A percentile compares a stretch with the other conserved stretches of the same genome.
Conservation (phyloP, 176 grass and related monocot genomes). For the Puya raimondii region DNA sequence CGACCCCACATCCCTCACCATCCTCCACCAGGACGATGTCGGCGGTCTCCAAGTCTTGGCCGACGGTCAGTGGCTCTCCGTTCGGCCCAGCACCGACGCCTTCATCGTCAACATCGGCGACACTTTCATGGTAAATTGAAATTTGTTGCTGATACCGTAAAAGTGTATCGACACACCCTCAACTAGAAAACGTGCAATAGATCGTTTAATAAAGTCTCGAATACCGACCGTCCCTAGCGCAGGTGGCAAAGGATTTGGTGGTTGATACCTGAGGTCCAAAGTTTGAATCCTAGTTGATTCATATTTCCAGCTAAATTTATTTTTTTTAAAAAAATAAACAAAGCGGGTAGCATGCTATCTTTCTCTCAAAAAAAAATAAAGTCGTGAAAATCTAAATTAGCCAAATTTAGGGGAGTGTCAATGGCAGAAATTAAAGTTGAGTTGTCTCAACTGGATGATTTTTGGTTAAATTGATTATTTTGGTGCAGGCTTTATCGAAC, state of each 20-base stretch:
- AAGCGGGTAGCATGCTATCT: no score
- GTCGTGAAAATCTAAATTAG: no score
- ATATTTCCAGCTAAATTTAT: no score
- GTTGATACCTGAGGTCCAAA: neutral
- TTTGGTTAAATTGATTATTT: neutral
- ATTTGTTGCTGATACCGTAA: no score
- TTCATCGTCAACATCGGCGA: conserved; percentile 56
- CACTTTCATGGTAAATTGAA: conserved; percentile 25
- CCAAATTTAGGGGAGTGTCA: no score
- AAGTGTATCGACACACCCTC: neutral
- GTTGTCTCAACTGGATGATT: neutral
- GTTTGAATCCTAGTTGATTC: no score
- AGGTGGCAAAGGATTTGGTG: neutral
- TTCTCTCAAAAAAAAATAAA: no score
- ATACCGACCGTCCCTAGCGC: neutral
- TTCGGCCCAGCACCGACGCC: conserved; percentile 30
- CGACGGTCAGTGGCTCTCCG: conserved; percentile 23
- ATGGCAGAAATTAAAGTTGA: neutral
- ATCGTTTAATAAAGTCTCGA: no score
- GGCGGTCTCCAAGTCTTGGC: conserved; percentile 38
- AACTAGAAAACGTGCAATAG: neutral
- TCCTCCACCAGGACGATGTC: conserved; percentile 53
- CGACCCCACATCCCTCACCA: conserved; percentile 50
- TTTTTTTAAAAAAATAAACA: no score
- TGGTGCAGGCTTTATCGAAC: conserved; percentile 29